Base-by-base conservation (phyloP, 108 stramenopile species). In the Mediolabrus comicus region DNA sequence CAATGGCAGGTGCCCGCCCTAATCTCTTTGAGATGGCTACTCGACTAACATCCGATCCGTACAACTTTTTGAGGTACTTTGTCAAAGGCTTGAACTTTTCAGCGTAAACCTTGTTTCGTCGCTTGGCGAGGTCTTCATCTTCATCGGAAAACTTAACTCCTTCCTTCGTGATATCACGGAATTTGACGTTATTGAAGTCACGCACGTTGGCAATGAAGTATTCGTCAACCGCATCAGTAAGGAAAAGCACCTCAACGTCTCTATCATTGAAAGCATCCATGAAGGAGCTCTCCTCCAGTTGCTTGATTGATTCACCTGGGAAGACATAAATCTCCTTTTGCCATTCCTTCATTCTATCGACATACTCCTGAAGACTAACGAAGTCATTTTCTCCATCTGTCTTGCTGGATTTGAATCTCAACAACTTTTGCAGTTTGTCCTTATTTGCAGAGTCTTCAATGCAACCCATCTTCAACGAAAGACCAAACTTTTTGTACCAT, bases 101-200 rank as follows among this genome's bases (percentile, higher is more conserved):
- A 60, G 94, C 92, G 95, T 99, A 99, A 38, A 84, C 82, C 77
- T 97, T 97, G 35, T 88, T 86, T 43, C 98, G 84, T 25, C 94
- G 87, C 77, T 96, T 97, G 29, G 90, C 85, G 39, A 94, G 66
- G 49, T 95, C 95, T 46, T 91, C 97, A 70, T 98, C 97, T 68
- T 98, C 97, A 59, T 99, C 99, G 32, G 96, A 90, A 75, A 99
- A 95, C 61, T 97, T 95, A 17, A 99, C 85, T 30, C 95, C 95
- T 52, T 99, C 99, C 67, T 94, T 97, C 22, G 97, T 91, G 29
- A 98, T 85, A 19, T 89, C 82, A 27, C 94, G 83, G 66, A 98
- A 90, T 73, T 89, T 96, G 69, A 96, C 90, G 33, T 92, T 87
- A 22, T 96, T 93, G 71, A 85, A 92, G 41, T 84, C 85, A 25